A percentile compares a stretch with the other conserved stretches of the same genome.
Evolutionary conservation across 805 yeast genomes (phyloP).

Genomic region (Blastobotrys americana): DNA sequence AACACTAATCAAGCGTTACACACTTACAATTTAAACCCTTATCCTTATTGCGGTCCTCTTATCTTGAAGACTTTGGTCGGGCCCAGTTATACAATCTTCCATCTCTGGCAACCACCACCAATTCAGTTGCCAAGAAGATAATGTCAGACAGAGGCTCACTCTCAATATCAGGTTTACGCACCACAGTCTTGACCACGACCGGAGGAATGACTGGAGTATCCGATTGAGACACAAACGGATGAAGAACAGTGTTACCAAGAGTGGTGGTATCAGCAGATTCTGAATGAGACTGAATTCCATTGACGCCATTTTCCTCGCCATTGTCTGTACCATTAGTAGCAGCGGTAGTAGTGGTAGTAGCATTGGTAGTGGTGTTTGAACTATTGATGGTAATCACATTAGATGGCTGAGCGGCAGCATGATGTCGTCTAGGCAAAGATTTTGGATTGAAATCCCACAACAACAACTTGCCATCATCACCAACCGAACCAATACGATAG

Average conservation of each 20-base stretch:
- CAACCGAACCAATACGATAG: constrained; percentile 47
- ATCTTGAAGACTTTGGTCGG: constrained; percentile 21
- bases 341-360: background rate
- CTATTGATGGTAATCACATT: no score
- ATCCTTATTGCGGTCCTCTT: no score
- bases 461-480: constrained; percentile 47
- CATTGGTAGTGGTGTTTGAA: no score
- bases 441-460: constrained; percentile 51
- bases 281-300: background rate
- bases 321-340: no score
- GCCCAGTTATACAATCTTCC: constrained; percentile 32
- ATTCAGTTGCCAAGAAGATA: constrained; percentile 17
- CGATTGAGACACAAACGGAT: constrained; percentile 22
- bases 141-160: constrained; percentile 26
- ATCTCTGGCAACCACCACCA: constrained; percentile 27
- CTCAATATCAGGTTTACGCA: constrained; percentile 19
- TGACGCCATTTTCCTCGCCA: no score
- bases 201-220: constrained; percentile 25
- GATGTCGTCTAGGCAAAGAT: constrained; percentile 25
- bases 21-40: no score
- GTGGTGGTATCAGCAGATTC: no score
- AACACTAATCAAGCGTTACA: no score
- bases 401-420: no score
- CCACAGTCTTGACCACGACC: constrained; percentile 21
- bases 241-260: constrained; percentile 15